A percentile compares a stretch with the other conserved stretches of the same genome.
phyloP scores from a whole-genome alignment of 2,329 filamentous ascomycete species.

The Fusarium robinianum region DNA sequence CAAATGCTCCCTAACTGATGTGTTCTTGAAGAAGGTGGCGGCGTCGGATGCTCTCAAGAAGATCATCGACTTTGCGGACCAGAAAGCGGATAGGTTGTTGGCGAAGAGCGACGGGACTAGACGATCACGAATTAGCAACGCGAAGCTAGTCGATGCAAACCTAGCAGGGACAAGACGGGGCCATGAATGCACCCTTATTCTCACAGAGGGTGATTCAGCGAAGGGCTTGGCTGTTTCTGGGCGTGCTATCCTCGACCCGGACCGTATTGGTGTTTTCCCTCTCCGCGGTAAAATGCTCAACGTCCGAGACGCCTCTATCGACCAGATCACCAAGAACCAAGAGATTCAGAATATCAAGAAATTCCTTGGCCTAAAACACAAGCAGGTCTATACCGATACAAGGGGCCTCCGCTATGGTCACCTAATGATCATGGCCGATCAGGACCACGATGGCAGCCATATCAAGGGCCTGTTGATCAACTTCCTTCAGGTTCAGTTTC shows the following conservation, averaged over 20 bases:
- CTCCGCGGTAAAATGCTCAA: constrained; percentile 97
- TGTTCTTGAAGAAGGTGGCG: constrained; percentile 85
- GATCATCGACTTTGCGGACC: constrained; percentile 91
- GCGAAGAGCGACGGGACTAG: constrained; percentile 93
- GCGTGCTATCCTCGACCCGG: constrained; percentile 88
- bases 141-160: constrained; percentile 96
- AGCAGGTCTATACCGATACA: constrained; percentile 90
- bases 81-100: constrained; percentile 93
- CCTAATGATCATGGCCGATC: constrained; percentile 99
- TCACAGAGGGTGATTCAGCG: constrained; percentile 98
- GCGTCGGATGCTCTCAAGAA: constrained; percentile 91
- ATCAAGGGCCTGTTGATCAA: constrained; percentile 99
- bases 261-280: constrained; percentile 95
- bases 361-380: constrained; percentile 95
- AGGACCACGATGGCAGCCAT: constrained; percentile 98
- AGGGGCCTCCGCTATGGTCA: constrained; percentile 92
- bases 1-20: constrained; percentile 81
- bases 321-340: constrained; percentile 94
- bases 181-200: constrained; percentile 87
- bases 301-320: constrained; percentile 91
- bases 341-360: constrained; percentile 99
- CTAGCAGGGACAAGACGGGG: constrained; percentile 92
- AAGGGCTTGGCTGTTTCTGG: constrained; percentile 92
- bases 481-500: constrained; percentile 94
- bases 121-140: constrained; percentile 92